Base-by-base conservation (phyloP, 2,329 filamentous ascomycete species). In the Beauveria australis region DNA sequence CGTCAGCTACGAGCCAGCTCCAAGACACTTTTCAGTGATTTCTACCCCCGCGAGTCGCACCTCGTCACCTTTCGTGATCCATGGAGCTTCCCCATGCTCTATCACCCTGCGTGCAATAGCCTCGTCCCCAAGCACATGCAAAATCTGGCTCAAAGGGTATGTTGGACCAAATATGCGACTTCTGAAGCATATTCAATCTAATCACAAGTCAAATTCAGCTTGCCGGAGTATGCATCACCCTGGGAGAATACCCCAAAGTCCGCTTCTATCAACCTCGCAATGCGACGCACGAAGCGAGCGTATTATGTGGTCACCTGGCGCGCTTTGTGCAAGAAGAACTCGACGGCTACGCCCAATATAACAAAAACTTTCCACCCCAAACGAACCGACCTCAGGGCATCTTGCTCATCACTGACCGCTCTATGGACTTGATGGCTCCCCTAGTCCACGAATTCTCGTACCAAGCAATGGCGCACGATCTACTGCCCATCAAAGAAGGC, bases 381-480 rank as follows among this genome's bases (percentile, higher is more conserved):
- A 85, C 85, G 9, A 82, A 85, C 55, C 81, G 93, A 58, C 93
- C 92, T 7, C 88, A 90, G 64, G 91, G 91, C 44, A 85, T 92
- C 0, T 82, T 99, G 0, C 79, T 96, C 68, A 89, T 99, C 63
- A 90, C 92, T 1, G 94, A 97, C 72, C 85, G 94, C 63, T 91
- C 92, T 8, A 94, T 99, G 89, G 94, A 99, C 72, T 75, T 97
- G 3, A 85, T 89, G 76, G 87, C 93, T 0, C 94, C 94, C 1
- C 76, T 97, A 12, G 71, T 97, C 4, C 94, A 99, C 74, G 94
- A 99, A 69, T 97, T 99, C 71, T 97, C 94, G 14, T 99, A 97
- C 72, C 94, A 99, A 74, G 92, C 94, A 55, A 97, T 99, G 93
- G 93, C 91, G 3, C 91, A 97, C 73, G 94, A 99, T 71, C 78